A percentile compares a stretch with the other conserved stretches of the same genome.
Conservation (phyloP, 2,329 filamentous ascomycete genomes). For the Clonostachys rosea region DNA sequence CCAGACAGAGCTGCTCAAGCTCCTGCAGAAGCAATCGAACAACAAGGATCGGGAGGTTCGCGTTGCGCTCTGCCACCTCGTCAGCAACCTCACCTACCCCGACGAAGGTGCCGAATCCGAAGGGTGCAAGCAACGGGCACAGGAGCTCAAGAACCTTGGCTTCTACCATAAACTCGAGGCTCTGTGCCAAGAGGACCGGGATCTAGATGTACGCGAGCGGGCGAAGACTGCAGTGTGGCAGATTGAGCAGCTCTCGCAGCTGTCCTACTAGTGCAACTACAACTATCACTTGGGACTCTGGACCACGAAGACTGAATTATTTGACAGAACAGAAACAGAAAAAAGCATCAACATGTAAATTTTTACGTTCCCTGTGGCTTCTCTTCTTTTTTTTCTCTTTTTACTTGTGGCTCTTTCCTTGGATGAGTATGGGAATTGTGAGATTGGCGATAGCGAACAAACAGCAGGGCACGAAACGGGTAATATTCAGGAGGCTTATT, state of each 20-base stretch:
- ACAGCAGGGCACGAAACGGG: too few relatives aligned
- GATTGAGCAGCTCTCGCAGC: constrained; percentile 41
- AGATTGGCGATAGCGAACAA: too few relatives aligned
- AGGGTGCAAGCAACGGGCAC: constrained; percentile 61
- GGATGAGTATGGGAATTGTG: too few relatives aligned
- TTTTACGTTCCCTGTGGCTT: too few relatives aligned
- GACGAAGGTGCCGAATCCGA: constrained; percentile 66
- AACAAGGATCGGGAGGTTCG: constrained; percentile 73
- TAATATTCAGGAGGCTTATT: too few relatives aligned
- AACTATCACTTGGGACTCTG: too few relatives aligned
- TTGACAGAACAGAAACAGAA: too few relatives aligned
- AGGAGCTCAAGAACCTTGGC: constrained; percentile 66
- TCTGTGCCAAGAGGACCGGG: constrained; percentile 60
- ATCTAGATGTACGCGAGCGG: constrained; percentile 78
- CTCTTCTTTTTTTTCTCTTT: too few relatives aligned
- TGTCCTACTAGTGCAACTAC: too few relatives aligned
- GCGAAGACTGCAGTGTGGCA: constrained; percentile 76
- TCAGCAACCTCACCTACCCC: constrained; percentile 80
- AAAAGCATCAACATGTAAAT: too few relatives aligned
- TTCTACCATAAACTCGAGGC: constrained; percentile 62
- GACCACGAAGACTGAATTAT: too few relatives aligned
- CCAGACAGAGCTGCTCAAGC: constrained; percentile 70
- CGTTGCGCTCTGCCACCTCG: constrained; percentile 73
- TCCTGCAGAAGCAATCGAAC: constrained; percentile 68
- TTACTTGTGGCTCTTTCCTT: too few relatives aligned